These are phyloP conservation scores for Blakeslea trispora DNA, from an alignment of 371 early-diverging fungal species.

Conservation along the genomic window DNA sequence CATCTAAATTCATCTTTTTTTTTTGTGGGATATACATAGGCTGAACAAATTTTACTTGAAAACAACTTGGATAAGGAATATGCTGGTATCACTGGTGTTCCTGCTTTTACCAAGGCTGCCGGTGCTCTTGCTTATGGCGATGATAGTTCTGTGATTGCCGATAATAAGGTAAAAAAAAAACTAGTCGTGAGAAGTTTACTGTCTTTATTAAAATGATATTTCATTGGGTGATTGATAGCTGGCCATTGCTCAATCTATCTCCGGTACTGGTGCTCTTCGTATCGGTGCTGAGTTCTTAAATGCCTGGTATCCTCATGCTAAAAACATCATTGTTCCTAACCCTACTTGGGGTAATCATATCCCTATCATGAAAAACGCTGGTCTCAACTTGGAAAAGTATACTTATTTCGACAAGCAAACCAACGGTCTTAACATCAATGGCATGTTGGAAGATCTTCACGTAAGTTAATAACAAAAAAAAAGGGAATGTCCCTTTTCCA, in stretches of 20 bases:
- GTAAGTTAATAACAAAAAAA: constrained; percentile 20
- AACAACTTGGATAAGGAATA: constrained; percentile 92
- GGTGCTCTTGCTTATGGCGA: constrained; percentile 89
- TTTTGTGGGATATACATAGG: too few relatives aligned
- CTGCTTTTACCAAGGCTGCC: constrained; percentile 81
- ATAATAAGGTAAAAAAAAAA: constrained; percentile 61
- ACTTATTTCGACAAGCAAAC: constrained; percentile 94
- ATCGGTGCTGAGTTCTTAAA: constrained; percentile 92
- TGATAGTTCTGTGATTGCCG: constrained; percentile 69
- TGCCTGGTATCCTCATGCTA: constrained; percentile 81
- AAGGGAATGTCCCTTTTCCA: too few relatives aligned
- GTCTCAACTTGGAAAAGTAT: constrained; percentile 85
- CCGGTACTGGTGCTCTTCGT: constrained; percentile 97
- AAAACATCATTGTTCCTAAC: constrained; percentile 91
- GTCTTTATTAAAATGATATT: constrained; percentile 5
- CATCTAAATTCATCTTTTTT: constrained; percentile 7
- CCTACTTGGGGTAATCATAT: constrained; percentile 99
- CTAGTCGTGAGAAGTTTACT: background rate
- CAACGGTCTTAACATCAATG: constrained; percentile 91
- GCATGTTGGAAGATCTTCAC: constrained; percentile 81
- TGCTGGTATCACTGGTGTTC: constrained; percentile 92
- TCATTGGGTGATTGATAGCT: constrained; percentile 59
- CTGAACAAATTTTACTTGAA: constrained; percentile 75
- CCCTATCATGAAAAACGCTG: constrained; percentile 91
- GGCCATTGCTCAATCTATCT: constrained; percentile 92